Percentiles rank a stretch among this genome's conserved stretches.
Evolutionary conservation across 208 protist species (phyloP).

Genomic region (Crithidia expoeki): DNA sequence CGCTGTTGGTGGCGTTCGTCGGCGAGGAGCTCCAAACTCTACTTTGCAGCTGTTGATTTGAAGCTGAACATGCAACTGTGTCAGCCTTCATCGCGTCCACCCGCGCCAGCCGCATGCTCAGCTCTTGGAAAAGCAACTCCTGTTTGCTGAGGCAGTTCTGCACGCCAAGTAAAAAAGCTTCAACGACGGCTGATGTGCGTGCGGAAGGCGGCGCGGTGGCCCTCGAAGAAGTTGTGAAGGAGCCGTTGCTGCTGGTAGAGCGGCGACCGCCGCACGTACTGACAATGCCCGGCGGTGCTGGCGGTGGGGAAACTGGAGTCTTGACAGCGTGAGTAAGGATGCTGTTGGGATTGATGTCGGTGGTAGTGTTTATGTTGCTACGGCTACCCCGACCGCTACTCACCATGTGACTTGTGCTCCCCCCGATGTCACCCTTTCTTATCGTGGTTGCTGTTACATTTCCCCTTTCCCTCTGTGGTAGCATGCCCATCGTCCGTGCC

Average conservation of each 20-base stretch:
- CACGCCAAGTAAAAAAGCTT: conserved; percentile 26
- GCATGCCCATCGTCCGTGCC: neutral
- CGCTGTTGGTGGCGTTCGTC: neutral
- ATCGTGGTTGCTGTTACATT: neutral
- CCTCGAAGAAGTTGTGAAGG: neutral
- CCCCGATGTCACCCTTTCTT: neutral
- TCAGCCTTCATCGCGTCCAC: neutral
- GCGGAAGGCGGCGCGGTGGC: conserved; percentile 5
- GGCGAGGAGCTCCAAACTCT: neutral
- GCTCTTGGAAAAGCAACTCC: conserved; percentile 19
- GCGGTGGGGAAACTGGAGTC: neutral
- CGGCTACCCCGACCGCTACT: neutral
- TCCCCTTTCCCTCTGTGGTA: conserved; percentile 7
- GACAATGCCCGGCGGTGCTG: neutral
- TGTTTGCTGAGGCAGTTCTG: conserved; percentile 33
- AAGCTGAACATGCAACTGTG: neutral
- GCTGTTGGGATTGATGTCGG: neutral
- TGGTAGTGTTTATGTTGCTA: neutral
- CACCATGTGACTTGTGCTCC: neutral
- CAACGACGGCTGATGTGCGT: conserved; percentile 16
- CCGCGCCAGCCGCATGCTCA: neutral
- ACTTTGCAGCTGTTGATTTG: neutral
- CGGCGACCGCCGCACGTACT: neutral
- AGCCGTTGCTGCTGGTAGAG: neutral
- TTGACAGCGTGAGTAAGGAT: neutral